phyloP scores from a whole-genome alignment of 176 grass and related monocot species.

The Secale cereale region DNA sequence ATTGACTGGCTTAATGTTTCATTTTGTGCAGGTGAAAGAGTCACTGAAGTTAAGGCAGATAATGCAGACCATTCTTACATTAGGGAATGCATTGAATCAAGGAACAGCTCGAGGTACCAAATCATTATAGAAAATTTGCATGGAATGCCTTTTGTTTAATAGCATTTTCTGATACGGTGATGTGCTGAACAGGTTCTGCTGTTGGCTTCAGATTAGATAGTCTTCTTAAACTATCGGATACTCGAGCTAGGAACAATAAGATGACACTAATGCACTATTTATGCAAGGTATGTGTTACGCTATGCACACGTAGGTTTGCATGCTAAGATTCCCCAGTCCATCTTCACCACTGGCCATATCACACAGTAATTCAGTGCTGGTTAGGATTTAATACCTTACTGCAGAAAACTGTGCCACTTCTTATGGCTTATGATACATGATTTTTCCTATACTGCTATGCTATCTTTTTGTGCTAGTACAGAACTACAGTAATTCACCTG shows the following conservation, averaged over 20 bases:
- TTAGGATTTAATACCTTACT: neutral
- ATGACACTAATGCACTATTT: conserved; percentile 99
- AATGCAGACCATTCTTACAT: conserved; percentile 97
- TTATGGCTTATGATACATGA: neutral
- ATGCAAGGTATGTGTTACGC: conserved; percentile 72
- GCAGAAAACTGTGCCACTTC: conserved; percentile 1
- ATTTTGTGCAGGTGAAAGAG: conserved; percentile 53
- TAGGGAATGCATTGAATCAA: conserved; percentile 97
- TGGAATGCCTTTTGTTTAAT: conserved; percentile 17
- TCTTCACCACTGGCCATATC: neutral
- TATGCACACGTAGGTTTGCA: neutral
- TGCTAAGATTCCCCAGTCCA: neutral
- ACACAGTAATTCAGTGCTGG: neutral
- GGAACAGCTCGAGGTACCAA: conserved; percentile 69
- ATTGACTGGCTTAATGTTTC: conserved; percentile 20
- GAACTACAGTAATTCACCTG: neutral
- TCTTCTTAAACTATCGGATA: conserved; percentile 95
- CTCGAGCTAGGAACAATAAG: conserved; percentile 93
- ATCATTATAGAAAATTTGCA: conserved; percentile 4
- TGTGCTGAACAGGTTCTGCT: conserved; percentile 69
- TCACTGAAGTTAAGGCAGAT: conserved; percentile 84
- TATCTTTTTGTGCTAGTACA: neutral
- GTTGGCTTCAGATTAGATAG: conserved; percentile 97
- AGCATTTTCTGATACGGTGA: conserved; percentile 23
- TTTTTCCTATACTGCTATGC: neutral